These are phyloP conservation scores for Xylaria sp. DNA, from an alignment of 2,329 filamentous ascomycete species.

Conservation along the genomic window DNA sequence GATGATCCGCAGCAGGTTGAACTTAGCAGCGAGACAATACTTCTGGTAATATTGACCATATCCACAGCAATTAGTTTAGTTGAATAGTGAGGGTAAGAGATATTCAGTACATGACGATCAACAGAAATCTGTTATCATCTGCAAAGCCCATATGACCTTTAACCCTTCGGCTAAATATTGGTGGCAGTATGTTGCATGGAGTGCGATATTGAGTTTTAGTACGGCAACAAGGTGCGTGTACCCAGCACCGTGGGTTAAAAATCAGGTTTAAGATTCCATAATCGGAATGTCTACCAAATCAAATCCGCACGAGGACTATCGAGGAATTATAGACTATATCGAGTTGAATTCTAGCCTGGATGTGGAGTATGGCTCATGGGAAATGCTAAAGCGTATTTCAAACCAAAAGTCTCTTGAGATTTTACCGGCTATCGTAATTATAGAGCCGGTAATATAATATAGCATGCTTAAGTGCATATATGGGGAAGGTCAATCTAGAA, in stretches of 20 bases:
- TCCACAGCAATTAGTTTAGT: neutral
- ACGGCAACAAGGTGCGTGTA: neutral
- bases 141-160: neutral
- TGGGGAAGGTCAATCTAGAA: neutral
- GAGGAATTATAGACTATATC: neutral
- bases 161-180: neutral
- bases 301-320: neutral
- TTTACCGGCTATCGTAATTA: neutral
- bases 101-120: neutral
- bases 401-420: neutral
- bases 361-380: neutral
- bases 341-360: neutral
- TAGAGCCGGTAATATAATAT: constrained; percentile 1
- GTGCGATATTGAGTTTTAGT: neutral
- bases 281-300: neutral
- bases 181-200: neutral
- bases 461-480: neutral
- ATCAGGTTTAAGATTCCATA: neutral
- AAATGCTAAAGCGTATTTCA: neutral
- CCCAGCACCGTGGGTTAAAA: neutral
- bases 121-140: neutral
- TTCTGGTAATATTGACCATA: neutral
- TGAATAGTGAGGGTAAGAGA: neutral
- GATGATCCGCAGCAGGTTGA: neutral
- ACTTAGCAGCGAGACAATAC: neutral